Conservation (phyloP, 202 grass and related monocot species). For the Bolboschoenoplectus hybrid region DNA sequence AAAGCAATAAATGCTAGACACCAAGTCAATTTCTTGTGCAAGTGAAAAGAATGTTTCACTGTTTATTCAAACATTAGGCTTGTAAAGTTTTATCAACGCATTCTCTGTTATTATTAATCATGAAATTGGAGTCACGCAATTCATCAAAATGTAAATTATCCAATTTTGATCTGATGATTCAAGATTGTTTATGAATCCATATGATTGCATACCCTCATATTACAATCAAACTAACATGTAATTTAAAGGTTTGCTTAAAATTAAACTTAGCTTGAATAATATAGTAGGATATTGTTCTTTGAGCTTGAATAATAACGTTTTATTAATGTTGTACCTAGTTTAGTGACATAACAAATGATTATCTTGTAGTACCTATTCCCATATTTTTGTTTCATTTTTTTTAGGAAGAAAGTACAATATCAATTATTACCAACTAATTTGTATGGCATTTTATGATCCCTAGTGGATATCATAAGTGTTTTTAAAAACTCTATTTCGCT, state of each 20-base stretch:
- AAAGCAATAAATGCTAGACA: background rate
- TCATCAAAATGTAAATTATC: constrained; percentile 1
- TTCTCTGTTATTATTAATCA: background rate
- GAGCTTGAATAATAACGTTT: background rate
- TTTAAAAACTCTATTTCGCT: background rate
- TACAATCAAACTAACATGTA: background rate
- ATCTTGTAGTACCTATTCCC: background rate
- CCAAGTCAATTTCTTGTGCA: background rate
- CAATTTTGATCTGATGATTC: background rate
- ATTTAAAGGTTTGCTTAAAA: background rate
- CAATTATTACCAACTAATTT: background rate
- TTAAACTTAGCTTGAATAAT: background rate
- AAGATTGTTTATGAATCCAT: background rate
- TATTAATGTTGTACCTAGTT: background rate
- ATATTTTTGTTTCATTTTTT: background rate
- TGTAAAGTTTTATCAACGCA: background rate
- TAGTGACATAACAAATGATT: constrained; percentile 1
- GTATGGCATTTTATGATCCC: background rate
- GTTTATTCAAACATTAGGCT: background rate
- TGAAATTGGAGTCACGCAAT: background rate
- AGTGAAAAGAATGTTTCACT: background rate
- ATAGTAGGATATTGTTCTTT: background rate
- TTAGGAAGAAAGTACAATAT: background rate
- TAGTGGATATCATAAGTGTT: constrained; percentile 4
- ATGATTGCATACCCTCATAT: background rate